Evolutionary conservation across 208 protist genomes (phyloP), one percentile per base, ranked within the genome.

Genomic region (Strigomonas galati): DNA sequence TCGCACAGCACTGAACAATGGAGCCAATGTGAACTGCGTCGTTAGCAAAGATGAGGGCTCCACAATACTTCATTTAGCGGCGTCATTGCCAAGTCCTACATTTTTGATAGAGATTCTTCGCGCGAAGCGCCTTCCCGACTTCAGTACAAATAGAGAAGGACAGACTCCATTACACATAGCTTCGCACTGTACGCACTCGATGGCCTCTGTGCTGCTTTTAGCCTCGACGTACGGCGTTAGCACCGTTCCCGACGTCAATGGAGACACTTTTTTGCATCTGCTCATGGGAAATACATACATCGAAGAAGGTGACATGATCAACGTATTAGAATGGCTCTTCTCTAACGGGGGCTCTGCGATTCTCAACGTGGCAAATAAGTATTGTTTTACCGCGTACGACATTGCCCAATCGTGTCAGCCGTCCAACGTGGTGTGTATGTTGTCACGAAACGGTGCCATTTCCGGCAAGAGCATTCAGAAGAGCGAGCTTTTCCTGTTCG

Each of bases 261-360:
- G 72, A 7, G 63, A 81, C n/a, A 87, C 81, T 0, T 87, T 93
- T 72, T 49, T 93, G 9, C 87, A 93, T 31, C 27, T 63, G 14
- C 62, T 93, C 23, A 56, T 90, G 60, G 6, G 21, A 17, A 93
- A 93, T 62, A 51, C 27, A 7, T 19, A 9, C 0, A 64, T 89
- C 23, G 35, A 53, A 17, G 61, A 61, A 26, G 12, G 3, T 0
- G 63, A 77, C 32, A 52, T 84, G 2, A 19, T 71, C 12, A 62
- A 84, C 51, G 62, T 89, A 17, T 49, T 84, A 40, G 58, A 66
- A 43, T 84, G 81, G 65, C 56, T 90, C 24, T 58, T 81, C 6
- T 52, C 62, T 0, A 52, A 54, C 21, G 73, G 67, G 3, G 61
- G 76, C 28, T 12, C 43, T 19, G 40, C 7, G 1, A 30, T 82